A percentile compares a stretch with the other conserved stretches of the same genome.
phyloP scores from a whole-genome alignment of 257 asterid genomes.

The Plectranthus barbatus region DNA sequence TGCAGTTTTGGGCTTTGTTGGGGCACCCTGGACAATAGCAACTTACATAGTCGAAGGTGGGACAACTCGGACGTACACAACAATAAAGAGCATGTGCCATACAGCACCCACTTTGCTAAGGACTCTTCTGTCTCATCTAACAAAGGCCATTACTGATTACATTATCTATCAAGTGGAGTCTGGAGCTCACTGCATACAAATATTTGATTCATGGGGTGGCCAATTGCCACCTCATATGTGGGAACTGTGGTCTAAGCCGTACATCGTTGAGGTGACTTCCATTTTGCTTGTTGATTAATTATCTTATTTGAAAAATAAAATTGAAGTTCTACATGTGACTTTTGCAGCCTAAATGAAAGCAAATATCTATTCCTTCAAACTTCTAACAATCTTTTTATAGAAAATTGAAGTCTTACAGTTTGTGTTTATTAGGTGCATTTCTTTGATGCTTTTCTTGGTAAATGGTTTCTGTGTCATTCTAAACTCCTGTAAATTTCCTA shows the following conservation, averaged over 20 bases:
- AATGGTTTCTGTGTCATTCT: slow-evolving; percentile 7
- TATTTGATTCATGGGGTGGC: slow-evolving; percentile 94
- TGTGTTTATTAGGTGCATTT: not conserved
- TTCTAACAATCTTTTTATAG: not conserved
- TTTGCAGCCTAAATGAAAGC: not conserved
- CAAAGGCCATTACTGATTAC: slow-evolving; percentile 56
- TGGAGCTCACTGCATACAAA: slow-evolving; percentile 95
- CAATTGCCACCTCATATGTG: slow-evolving; percentile 69
- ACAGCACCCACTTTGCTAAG: slow-evolving; percentile 44
- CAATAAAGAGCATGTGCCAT: slow-evolving; percentile 91
- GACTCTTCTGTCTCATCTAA: slow-evolving; percentile 72
- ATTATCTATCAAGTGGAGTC: slow-evolving; percentile 75
- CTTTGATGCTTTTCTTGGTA: slow-evolving; percentile 7
- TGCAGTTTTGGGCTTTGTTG: slow-evolving; percentile 95
- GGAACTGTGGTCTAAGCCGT: slow-evolving; percentile 93
- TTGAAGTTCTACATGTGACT: not conserved
- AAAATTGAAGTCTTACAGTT: not conserved
- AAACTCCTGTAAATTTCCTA: slow-evolving; percentile 18
- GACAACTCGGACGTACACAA: slow-evolving; percentile 74
- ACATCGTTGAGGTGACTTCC: slow-evolving; percentile 64
- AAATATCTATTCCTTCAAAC: not conserved
- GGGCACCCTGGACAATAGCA: slow-evolving; percentile 98
- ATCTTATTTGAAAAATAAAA: not conserved
- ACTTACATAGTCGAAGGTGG: slow-evolving; percentile 94
- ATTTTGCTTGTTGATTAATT: not conserved